Conservation (phyloP, 148 eudicot species). For the Persicaria maculosa region DNA sequence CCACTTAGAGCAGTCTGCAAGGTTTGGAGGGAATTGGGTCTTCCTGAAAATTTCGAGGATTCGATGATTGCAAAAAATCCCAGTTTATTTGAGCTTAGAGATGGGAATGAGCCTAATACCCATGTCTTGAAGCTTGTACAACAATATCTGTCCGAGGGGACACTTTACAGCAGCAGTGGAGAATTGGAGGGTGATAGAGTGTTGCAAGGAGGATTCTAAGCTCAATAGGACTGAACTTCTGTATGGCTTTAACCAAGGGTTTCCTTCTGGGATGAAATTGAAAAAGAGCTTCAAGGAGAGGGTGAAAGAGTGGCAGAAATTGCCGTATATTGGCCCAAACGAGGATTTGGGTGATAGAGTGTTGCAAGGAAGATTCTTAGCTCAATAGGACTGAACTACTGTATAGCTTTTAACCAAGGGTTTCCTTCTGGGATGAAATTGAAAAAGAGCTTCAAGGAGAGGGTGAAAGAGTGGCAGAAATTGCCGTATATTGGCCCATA, state of each 20-base stretch:
- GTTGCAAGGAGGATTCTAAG: conserved; percentile 56
- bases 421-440: conserved; percentile 88
- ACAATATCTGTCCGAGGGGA: conserved; percentile 23
- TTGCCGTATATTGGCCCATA: no score
- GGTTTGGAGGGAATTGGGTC: conserved; percentile 83
- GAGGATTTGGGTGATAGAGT: conserved; percentile 59
- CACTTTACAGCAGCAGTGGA: conserved; percentile 52
- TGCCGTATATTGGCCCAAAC: conserved; percentile 68
- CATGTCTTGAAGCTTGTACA: conserved; percentile 52
- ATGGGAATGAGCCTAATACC: conserved; percentile 70
- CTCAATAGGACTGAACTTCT: conserved; percentile 55
- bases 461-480: conserved; percentile 80
- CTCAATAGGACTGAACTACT: conserved; percentile 55
- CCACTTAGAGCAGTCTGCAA: conserved; percentile 80
- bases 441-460: conserved; percentile 57
- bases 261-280: conserved; percentile 85
- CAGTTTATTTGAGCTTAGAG: conserved; percentile 45
- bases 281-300: conserved; percentile 58
- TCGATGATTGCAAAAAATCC: conserved; percentile 54
- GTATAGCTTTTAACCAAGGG: conserved; percentile 72
- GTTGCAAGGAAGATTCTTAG: conserved; percentile 56
- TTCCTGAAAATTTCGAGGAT: conserved; percentile 90
- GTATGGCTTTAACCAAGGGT: conserved; percentile 74
- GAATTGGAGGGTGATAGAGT: conserved; percentile 76
- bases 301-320: conserved; percentile 77